These are phyloP conservation scores for Beauveria australis DNA, from an alignment of 2,329 filamentous ascomycete genomes.

Conservation along the genomic window DNA sequence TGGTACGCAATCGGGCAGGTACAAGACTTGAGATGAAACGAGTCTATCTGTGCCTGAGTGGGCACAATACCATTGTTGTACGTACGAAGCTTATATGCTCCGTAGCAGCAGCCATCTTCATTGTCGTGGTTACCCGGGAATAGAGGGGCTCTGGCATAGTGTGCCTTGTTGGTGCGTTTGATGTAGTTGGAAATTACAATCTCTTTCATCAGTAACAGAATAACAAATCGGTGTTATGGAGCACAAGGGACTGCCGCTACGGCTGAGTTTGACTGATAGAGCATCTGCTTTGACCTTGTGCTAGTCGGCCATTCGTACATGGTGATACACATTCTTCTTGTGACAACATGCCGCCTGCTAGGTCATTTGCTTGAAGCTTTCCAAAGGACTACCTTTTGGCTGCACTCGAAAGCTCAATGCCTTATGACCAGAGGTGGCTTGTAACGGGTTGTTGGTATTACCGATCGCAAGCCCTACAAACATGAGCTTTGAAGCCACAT, in stretches of 20 bases:
- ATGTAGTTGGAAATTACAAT: constrained; percentile 34
- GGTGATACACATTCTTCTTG: constrained; percentile 20
- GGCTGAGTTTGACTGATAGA: constrained; percentile 23
- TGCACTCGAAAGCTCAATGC: constrained; percentile 38
- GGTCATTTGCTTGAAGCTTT: constrained; percentile 35
- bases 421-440: constrained; percentile 34
- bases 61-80: constrained; percentile 30
- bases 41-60: constrained; percentile 27
- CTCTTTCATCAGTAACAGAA: constrained; percentile 30
- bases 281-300: constrained; percentile 29
- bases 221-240: constrained; percentile 34
- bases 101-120: constrained; percentile 22
- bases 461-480: constrained; percentile 27
- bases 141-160: constrained; percentile 33
- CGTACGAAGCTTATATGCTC: constrained; percentile 30
- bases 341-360: constrained; percentile 29
- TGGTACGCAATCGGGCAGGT: constrained; percentile 36
- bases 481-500: background rate
- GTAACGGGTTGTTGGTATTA: constrained; percentile 28
- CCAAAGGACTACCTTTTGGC: constrained; percentile 22
- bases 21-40: constrained; percentile 36
- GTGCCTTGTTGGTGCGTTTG: constrained; percentile 22
- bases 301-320: constrained; percentile 26
- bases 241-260: constrained; percentile 27
- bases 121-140: constrained; percentile 26